phyloP scores from a whole-genome alignment of 352 stramenopile genomes.

The Pythium dissimile region DNA sequence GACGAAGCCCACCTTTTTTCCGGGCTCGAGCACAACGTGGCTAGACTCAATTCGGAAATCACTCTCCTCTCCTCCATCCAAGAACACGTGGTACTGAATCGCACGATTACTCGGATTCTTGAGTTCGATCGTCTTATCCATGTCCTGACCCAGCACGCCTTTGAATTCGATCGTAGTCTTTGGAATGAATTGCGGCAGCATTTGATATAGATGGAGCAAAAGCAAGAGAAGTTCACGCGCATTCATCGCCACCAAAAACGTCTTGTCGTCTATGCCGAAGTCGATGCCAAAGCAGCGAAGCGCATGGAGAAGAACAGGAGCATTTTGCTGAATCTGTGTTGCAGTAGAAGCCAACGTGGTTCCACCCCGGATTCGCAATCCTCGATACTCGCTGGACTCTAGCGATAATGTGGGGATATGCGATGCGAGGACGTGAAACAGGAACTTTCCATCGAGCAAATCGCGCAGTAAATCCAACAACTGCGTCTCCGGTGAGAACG shows the following conservation, averaged over 20 bases:
- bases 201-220: slow-evolving; percentile 89
- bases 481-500: slow-evolving; percentile 18
- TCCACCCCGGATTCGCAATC: slow-evolving; percentile 36
- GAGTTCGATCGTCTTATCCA: slow-evolving; percentile 93
- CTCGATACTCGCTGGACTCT: slow-evolving; percentile 60
- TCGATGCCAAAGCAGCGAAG: slow-evolving; percentile 69
- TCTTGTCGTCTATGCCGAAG: slow-evolving; percentile 58
- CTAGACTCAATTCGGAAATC: slow-evolving; percentile 76
- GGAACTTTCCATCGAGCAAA: slow-evolving; percentile 63
- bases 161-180: slow-evolving; percentile 93
- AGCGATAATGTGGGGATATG: slow-evolving; percentile 84
- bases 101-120: slow-evolving; percentile 84
- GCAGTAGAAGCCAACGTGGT: background rate
- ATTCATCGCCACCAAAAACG: slow-evolving; percentile 58
- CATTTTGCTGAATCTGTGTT: slow-evolving; percentile 55
- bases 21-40: slow-evolving; percentile 71
- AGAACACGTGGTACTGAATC: slow-evolving; percentile 87
- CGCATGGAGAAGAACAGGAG: slow-evolving; percentile 49
- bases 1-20: slow-evolving; percentile 64
- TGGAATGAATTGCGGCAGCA: slow-evolving; percentile 89
- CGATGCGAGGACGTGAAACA: slow-evolving; percentile 85
- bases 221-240: slow-evolving; percentile 79
- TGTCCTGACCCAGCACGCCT: slow-evolving; percentile 76
- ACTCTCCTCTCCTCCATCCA: slow-evolving; percentile 57
- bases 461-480: slow-evolving; percentile 61